Percentiles rank a stretch among this genome's conserved stretches.
Evolutionary conservation across 345 rosid genomes (phyloP).

Genomic region (Excoecaria agallocha): DNA sequence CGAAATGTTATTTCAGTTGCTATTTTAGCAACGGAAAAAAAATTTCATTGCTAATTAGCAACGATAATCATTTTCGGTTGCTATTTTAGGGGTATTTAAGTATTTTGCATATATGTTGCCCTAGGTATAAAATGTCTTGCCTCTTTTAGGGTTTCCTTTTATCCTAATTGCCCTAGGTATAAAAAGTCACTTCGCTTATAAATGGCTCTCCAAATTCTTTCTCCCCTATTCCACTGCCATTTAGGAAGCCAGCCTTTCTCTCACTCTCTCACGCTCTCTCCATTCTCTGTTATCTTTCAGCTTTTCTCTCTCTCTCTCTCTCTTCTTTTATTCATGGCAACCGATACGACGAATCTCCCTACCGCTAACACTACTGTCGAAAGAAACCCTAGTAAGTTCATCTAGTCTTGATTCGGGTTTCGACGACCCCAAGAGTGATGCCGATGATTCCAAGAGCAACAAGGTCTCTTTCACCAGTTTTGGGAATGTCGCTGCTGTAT

Average conservation of each 20-base stretch:
- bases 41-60: too few species aligned
- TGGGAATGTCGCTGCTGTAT: slow-evolving; percentile 36
- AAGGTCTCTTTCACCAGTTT: slow-evolving; percentile 19
- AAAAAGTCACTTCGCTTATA: too few species aligned
- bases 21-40: too few species aligned
- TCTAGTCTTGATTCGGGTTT: not conserved
- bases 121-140: too few species aligned
- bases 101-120: too few species aligned
- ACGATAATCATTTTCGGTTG: too few species aligned
- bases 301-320: not conserved
- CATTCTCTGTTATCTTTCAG: not conserved
- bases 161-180: too few species aligned
- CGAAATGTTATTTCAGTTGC: too few species aligned
- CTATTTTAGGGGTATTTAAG: too few species aligned
- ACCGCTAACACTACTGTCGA: not conserved
- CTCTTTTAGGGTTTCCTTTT: too few species aligned
- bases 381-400: slow-evolving; percentile 8
- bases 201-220: too few species aligned
- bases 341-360: not conserved
- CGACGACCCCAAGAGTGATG: slow-evolving; percentile 15
- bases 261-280: not conserved
- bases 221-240: not conserved
- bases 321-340: slow-evolving; percentile 6
- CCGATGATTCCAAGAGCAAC: slow-evolving; percentile 30
- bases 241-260: not conserved